Evolutionary conservation across 306 rosid species (phyloP), one percentile per base, ranked within the genome.

Genomic region (Elaeagnus macrophylla): DNA sequence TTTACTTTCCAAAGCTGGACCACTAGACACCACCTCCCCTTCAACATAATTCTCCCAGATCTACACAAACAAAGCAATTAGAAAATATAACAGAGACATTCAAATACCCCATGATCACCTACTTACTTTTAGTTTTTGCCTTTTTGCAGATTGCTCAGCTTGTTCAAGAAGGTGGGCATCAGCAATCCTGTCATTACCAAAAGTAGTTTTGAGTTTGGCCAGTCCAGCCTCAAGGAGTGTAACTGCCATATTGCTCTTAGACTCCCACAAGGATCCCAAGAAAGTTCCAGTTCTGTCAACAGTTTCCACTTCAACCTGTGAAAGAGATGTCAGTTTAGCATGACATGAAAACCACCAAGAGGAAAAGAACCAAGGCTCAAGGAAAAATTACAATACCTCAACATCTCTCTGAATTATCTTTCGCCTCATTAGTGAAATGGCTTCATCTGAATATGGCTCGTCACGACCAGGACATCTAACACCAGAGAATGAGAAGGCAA

Each of bases 331-430:
- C 55, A 40, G 13, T 16, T 54, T 19, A 69, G 51, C 56, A 46
- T 9, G 10, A 47, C 36, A 59, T 39, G 48, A 45, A 57, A 65
- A 41, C 65, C 18, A 53, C 15, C 64, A 56, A 54, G 49, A 15
- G 53, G 12, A 60, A 62, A 46, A 64, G 10, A 44, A 46, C 43
- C 5, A 35, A 10, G 39, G 60, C 59, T 40, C 15, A 12, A 57
- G 69, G 39, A 59, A 66, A 53, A 71, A 41, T 18, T 54, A 19
- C 66, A 63, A 45, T 62, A 84, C 99, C 89, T 91, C 96, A 16
- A 91, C 99, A 67, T 91, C 99, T 80, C 96, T 80, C 77, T 91
- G 99, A 96, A 91, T 87, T 68, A 87, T 91, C 75, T 79, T 91
- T 61, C 96, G 78, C 74, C 99, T 85, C 99, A 87, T 91, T 50